A percentile compares a stretch with the other conserved stretches of the same genome.
phyloP scores from a whole-genome alignment of 495 filamentous ascomycete genomes.

The Penicilliopsis zonata region DNA sequence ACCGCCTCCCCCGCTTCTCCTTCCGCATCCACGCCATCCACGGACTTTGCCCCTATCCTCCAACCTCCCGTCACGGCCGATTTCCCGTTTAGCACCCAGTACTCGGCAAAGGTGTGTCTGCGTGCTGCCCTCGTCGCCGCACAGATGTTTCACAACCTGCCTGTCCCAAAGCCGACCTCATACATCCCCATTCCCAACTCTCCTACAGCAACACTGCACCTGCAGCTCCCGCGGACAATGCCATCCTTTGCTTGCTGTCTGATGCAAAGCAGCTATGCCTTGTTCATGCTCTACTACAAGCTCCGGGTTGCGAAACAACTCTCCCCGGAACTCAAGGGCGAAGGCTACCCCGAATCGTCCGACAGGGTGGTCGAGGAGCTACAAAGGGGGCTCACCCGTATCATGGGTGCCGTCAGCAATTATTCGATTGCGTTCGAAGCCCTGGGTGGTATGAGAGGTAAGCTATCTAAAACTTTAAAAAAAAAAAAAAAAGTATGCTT shows the following conservation, averaged over 20 bases:
- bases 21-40: constrained; percentile 23
- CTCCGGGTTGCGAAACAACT: constrained; percentile 36
- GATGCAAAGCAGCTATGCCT: constrained; percentile 50
- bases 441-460: constrained; percentile 51
- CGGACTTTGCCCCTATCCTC: constrained; percentile 18
- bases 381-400: constrained; percentile 38
- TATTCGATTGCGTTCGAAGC: constrained; percentile 49
- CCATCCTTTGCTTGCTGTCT: constrained; percentile 49
- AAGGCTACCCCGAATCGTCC: constrained; percentile 18
- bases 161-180: constrained; percentile 30
- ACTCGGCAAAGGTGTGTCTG: constrained; percentile 43
- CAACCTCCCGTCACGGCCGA: constrained; percentile 22
- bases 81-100: constrained; percentile 39
- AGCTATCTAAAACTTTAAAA: constrained; percentile 3
- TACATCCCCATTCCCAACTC: constrained; percentile 3
- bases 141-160: constrained; percentile 36
- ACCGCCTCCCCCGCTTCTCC: constrained; percentile 27
- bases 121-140: constrained; percentile 39
- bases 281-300: constrained; percentile 44
- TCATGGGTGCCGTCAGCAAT: constrained; percentile 39
- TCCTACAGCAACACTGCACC: constrained; percentile 14
- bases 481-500: neutral
- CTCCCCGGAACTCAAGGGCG: constrained; percentile 23
- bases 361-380: constrained; percentile 38
- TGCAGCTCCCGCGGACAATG: constrained; percentile 41